phyloP scores from a whole-genome alignment of 2,329 filamentous ascomycete species.

The Rugonectria rugulosa region DNA sequence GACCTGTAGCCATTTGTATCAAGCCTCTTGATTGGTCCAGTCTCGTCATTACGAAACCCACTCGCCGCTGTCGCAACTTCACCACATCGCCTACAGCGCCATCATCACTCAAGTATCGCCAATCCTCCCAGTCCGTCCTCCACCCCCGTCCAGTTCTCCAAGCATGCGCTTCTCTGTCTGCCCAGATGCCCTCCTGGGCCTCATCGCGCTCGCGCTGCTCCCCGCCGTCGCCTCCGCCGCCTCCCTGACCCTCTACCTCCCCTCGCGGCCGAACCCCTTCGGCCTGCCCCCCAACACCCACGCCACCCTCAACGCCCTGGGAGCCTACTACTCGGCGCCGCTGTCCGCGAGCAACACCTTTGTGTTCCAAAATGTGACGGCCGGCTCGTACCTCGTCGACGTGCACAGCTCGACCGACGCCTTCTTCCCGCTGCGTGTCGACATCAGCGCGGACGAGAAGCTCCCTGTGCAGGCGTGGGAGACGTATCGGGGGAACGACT shows the following conservation, averaged over 20 bases:
- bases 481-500: slow-evolving; percentile 88
- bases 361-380: slow-evolving; percentile 74
- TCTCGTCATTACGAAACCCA: slow-evolving; percentile 20
- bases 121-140: neutral
- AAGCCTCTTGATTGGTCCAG: slow-evolving; percentile 32
- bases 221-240: slow-evolving; percentile 40
- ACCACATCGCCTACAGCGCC: slow-evolving; percentile 24
- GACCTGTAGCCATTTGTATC: slow-evolving; percentile 24
- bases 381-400: slow-evolving; percentile 82
- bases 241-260: slow-evolving; percentile 55
- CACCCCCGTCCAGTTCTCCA: too few relatives aligned
- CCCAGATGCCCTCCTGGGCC: slow-evolving; percentile 44
- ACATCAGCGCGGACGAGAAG: slow-evolving; percentile 59
- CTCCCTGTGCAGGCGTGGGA: slow-evolving; percentile 73
- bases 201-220: slow-evolving; percentile 47
- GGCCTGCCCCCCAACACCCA: slow-evolving; percentile 71
- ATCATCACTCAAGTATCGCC: slow-evolving; percentile 28
- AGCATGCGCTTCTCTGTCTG: slow-evolving; percentile 49
- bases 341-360: slow-evolving; percentile 76
- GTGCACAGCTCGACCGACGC: slow-evolving; percentile 77
- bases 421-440: slow-evolving; percentile 83
- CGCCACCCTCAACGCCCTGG: slow-evolving; percentile 62
- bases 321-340: slow-evolving; percentile 58
- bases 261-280: slow-evolving; percentile 57
- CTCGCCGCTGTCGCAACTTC: slow-evolving; percentile 20